Evolutionary conservation across 1,139 yeast genomes (phyloP).

Genomic region (Yamadazyma conglobata): DNA sequence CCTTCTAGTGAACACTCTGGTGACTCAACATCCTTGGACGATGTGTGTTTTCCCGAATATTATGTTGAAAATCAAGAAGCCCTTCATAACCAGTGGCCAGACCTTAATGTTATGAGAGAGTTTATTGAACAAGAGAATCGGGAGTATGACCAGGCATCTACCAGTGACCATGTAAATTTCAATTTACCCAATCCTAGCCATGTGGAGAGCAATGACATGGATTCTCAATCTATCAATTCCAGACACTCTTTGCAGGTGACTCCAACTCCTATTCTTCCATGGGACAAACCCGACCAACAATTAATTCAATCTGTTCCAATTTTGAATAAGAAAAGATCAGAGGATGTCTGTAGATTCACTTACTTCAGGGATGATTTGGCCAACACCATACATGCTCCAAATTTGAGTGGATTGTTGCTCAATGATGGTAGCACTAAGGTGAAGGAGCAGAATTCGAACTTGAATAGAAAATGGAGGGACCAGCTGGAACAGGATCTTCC

Average conservation of each 20-base stretch:
- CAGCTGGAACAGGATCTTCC: slow-evolving; percentile 12
- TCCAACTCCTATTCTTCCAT: slow-evolving; percentile 74
- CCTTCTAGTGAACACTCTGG: slow-evolving; percentile 73
- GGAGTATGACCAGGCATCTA: slow-evolving; percentile 18
- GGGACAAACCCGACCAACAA: slow-evolving; percentile 45
- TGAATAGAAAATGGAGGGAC: slow-evolving; percentile 19
- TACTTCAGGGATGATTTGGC: slow-evolving; percentile 89
- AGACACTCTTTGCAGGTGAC: slow-evolving; percentile 51
- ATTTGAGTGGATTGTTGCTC: slow-evolving; percentile 69
- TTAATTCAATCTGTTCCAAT: slow-evolving; percentile 24
- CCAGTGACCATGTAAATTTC: slow-evolving; percentile 10
- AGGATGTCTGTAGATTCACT: slow-evolving; percentile 60
- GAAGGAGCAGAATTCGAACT: slow-evolving; percentile 10
- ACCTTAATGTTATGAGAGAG: slow-evolving; percentile 67
- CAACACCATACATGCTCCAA: slow-evolving; percentile 86
- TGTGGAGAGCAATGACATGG: slow-evolving; percentile 48
- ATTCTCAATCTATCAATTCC: slow-evolving; percentile 28
- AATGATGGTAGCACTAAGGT: slow-evolving; percentile 11
- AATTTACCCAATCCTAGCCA: slow-evolving; percentile 2
- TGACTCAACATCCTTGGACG: slow-evolving; percentile 73
- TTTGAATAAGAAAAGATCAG: slow-evolving; percentile 23
- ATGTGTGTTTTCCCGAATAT: slow-evolving; percentile 76
- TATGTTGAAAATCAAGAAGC: slow-evolving; percentile 27
- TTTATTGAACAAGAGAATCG: slow-evolving; percentile 68
- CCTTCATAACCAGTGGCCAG: slow-evolving; percentile 64